These are phyloP conservation scores for Pseudogymnoascus sp. DNA, from an alignment of 2,329 filamentous ascomycete species.

Conservation along the genomic window DNA sequence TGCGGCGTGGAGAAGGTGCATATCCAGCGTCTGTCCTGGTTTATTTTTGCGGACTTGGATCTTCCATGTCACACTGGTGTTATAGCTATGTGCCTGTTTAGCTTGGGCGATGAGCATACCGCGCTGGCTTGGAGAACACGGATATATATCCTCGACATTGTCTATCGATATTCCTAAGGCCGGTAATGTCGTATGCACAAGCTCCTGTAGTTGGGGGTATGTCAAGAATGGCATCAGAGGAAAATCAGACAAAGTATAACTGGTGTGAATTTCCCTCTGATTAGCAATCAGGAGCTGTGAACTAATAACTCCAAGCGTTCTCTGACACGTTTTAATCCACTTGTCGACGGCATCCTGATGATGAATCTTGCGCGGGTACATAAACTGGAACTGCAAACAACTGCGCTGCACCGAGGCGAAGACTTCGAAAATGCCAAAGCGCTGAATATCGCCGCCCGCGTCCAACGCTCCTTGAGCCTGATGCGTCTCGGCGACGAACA, in stretches of 20 bases:
- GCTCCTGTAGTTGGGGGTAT: background rate
- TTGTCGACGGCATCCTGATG: conserved; percentile 15
- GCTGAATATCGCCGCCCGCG: conserved; percentile 16
- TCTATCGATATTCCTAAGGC: conserved; percentile 9
- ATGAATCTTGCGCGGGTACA: conserved; percentile 15
- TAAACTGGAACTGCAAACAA: conserved; percentile 17
- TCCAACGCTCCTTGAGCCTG: conserved; percentile 16
- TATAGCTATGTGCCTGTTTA: conserved; percentile 17
- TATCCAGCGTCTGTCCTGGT: conserved; percentile 11
- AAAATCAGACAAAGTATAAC: conserved; percentile 14
- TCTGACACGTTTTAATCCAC: conserved; percentile 14
- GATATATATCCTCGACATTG: conserved; percentile 19
- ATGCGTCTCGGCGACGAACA: conserved; percentile 21
- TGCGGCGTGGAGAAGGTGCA: conserved; percentile 17
- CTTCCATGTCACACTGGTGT: conserved; percentile 17
- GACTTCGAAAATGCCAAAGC: conserved; percentile 16
- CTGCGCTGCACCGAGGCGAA: conserved; percentile 15
- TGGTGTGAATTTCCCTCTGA: conserved; percentile 13
- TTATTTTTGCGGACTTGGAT: conserved; percentile 10
- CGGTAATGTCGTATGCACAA: background rate
- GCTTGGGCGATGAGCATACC: conserved; percentile 15
- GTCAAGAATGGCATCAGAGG: conserved; percentile 13
- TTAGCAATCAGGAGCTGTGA: conserved; percentile 9
- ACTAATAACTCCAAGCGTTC: conserved; percentile 14
- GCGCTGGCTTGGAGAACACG: conserved; percentile 15